phyloP scores from a whole-genome alignment of 2,329 filamentous ascomycete genomes.

The Colletotrichum sp. region DNA sequence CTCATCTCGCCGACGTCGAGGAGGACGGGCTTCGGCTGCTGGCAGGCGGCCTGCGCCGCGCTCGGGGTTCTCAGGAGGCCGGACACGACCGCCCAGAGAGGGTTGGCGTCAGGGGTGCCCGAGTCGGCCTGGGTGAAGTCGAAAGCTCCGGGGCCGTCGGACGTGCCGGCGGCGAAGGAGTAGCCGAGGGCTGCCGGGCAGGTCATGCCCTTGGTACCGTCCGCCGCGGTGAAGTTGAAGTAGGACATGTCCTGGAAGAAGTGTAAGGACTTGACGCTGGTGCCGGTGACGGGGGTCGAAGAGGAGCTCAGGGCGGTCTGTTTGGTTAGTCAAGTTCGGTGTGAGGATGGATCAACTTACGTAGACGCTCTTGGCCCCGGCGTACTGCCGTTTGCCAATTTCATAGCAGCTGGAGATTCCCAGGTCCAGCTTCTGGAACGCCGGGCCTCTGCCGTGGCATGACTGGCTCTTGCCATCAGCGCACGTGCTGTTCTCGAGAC shows the following conservation, averaged over 20 bases:
- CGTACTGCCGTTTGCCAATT: constrained; percentile 75
- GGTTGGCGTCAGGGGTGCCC: constrained; percentile 70
- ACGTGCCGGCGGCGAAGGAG: constrained; percentile 91
- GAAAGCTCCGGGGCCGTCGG: constrained; percentile 88
- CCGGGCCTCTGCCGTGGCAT: constrained; percentile 77
- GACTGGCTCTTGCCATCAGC: constrained; percentile 69
- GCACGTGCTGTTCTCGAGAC: constrained; percentile 85
- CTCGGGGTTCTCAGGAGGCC: constrained; percentile 74
- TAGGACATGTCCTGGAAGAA: constrained; percentile 83
- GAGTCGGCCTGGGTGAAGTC: constrained; percentile 91
- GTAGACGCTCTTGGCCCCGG: constrained; percentile 55
- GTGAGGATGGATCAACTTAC: constrained; percentile 33
- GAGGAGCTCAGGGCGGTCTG: constrained; percentile 58
- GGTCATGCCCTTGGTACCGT: constrained; percentile 73
- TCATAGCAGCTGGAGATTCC: constrained; percentile 78
- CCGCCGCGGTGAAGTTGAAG: constrained; percentile 75
- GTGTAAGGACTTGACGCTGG: constrained; percentile 81
- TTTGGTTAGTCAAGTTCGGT: constrained; percentile 24
- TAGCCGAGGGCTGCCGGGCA: constrained; percentile 91
- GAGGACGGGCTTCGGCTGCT: constrained; percentile 82
- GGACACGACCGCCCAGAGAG: constrained; percentile 81
- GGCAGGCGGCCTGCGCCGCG: constrained; percentile 74
- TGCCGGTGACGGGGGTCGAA: constrained; percentile 61
- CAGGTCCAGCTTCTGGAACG: constrained; percentile 70
- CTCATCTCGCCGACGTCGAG: constrained; percentile 86